These are phyloP conservation scores for Monosporozyma solicola DNA, from an alignment of 805 yeast genomes.

Conservation along the genomic window DNA sequence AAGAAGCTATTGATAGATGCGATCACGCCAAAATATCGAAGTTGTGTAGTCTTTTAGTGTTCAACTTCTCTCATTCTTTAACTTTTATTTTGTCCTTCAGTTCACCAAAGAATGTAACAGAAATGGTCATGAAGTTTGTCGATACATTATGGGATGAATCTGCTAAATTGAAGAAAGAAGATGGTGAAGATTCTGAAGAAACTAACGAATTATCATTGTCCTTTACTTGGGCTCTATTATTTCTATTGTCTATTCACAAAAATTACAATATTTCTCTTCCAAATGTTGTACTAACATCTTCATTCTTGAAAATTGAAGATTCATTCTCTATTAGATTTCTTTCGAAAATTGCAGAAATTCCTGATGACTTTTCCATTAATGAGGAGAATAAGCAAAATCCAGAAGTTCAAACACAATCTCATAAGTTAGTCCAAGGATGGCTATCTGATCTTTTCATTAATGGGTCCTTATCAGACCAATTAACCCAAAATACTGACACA, in stretches of 20 bases:
- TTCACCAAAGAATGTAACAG: slow-evolving; percentile 36
- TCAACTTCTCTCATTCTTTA: slow-evolving; percentile 32
- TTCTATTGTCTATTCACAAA: slow-evolving; percentile 34
- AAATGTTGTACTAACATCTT: slow-evolving; percentile 18
- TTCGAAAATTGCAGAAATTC: slow-evolving; percentile 17
- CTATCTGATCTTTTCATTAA: slow-evolving; percentile 70
- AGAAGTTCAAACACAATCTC: slow-evolving; percentile 19
- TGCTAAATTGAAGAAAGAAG: slow-evolving; percentile 8
- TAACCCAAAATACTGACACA: slow-evolving; percentile 56
- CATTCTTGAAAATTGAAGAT: slow-evolving; percentile 11
- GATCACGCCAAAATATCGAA: slow-evolving; percentile 40
- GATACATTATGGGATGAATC: slow-evolving; percentile 35
- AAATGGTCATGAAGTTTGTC: slow-evolving; percentile 41
- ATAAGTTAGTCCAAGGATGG: slow-evolving; percentile 55
- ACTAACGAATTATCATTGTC: slow-evolving; percentile 54
- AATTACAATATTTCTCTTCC: slow-evolving; percentile 31
- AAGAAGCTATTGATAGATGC: slow-evolving; percentile 32
- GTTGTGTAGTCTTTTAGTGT: slow-evolving; percentile 42
- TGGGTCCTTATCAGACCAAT: slow-evolving; percentile 77
- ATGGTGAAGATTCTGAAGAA: slow-evolving; percentile 22
- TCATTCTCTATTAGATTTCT: slow-evolving; percentile 29
- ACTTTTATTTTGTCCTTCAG: slow-evolving; percentile 38
- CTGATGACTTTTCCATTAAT: slow-evolving; percentile 21
- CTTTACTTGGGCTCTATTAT: slow-evolving; percentile 51
- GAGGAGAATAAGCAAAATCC: slow-evolving; percentile 20